A percentile compares a stretch with the other conserved stretches of the same genome.
Evolutionary conservation across 768 basidiomycete genomes (phyloP).

Genomic region (Rhodocollybia butyracea): DNA sequence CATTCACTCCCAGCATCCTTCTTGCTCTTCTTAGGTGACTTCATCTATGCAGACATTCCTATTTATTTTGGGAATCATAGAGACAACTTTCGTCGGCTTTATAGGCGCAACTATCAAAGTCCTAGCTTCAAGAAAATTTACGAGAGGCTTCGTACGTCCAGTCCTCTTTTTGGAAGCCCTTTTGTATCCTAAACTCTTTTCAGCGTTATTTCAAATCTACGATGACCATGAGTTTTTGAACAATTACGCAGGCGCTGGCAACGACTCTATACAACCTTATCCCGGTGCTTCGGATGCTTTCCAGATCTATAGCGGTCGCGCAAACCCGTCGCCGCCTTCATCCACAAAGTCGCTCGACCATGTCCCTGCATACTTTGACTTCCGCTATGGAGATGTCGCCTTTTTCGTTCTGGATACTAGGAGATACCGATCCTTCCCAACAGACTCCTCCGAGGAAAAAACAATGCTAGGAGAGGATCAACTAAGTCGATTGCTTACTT

Average conservation of each 20-base stretch:
- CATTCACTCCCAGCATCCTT: conserved; percentile 44
- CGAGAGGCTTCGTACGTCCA: conserved; percentile 61
- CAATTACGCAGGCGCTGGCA: conserved; percentile 58
- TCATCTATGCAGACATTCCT: conserved; percentile 75
- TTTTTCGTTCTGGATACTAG: conserved; percentile 82
- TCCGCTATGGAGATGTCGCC: conserved; percentile 62
- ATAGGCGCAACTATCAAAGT: conserved; percentile 64
- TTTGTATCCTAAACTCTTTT: not conserved
- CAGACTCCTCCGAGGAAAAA: conserved; percentile 32
- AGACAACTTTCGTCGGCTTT: conserved; percentile 61
- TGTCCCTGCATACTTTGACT: conserved; percentile 54
- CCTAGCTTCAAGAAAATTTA: conserved; percentile 65
- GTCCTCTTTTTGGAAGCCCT: not conserved
- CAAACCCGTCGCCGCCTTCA: conserved; percentile 40
- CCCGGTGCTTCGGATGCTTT: conserved; percentile 59
- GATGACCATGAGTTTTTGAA: conserved; percentile 77
- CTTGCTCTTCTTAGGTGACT: conserved; percentile 69
- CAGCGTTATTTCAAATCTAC: conserved; percentile 67
- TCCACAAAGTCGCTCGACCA: conserved; percentile 35
- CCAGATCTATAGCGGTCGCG: conserved; percentile 57
- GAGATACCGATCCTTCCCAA: conserved; percentile 46
- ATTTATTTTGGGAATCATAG: conserved; percentile 53
- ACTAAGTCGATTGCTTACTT: conserved; percentile 54
- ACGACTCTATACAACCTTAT: conserved; percentile 53
- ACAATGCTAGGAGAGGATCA: conserved; percentile 75